A percentile compares a stretch with the other conserved stretches of the same genome.
Conservation (phyloP, 2,329 filamentous ascomycete species). For the Juglanconis oblonga region DNA sequence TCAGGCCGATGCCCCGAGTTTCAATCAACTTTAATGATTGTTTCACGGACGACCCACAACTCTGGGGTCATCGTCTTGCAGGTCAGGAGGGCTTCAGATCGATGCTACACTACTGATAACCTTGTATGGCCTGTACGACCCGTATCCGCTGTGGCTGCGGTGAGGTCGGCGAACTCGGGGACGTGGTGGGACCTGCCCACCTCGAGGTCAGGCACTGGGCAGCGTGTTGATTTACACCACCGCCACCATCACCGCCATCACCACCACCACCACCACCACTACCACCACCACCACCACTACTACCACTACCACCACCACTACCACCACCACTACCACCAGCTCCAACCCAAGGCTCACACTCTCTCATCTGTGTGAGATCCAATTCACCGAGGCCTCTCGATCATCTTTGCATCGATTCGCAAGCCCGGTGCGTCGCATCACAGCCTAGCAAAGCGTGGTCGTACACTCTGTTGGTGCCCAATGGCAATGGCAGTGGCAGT, state of each 20-base stretch:
- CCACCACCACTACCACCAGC: too few relatives aligned
- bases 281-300: too few relatives aligned
- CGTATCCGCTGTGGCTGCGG: slow-evolving; percentile 12
- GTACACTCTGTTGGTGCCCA: background rate
- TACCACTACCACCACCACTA: too few relatives aligned
- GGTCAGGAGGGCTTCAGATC: background rate
- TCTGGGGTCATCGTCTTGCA: slow-evolving; percentile 40
- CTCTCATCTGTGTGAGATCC: too few relatives aligned
- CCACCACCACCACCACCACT: too few relatives aligned
- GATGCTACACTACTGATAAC: background rate
- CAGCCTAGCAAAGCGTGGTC: background rate
- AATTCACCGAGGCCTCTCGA: background rate
- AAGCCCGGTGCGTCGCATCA: background rate
- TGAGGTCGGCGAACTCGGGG: slow-evolving; percentile 2
- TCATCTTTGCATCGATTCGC: background rate
- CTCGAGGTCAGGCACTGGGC: too few relatives aligned
- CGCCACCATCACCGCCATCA: too few relatives aligned
- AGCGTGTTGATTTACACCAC: too few relatives aligned
- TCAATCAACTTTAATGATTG: slow-evolving; percentile 6
- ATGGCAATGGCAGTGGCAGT: background rate
- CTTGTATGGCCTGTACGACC: slow-evolving; percentile 1
- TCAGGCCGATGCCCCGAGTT: background rate
- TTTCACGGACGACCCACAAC: slow-evolving; percentile 1
- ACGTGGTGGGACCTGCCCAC: background rate
- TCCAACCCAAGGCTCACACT: too few relatives aligned